Evolutionary conservation across 305 asterid species (phyloP).

Genomic region (Fraxinus xanthoxyloides): DNA sequence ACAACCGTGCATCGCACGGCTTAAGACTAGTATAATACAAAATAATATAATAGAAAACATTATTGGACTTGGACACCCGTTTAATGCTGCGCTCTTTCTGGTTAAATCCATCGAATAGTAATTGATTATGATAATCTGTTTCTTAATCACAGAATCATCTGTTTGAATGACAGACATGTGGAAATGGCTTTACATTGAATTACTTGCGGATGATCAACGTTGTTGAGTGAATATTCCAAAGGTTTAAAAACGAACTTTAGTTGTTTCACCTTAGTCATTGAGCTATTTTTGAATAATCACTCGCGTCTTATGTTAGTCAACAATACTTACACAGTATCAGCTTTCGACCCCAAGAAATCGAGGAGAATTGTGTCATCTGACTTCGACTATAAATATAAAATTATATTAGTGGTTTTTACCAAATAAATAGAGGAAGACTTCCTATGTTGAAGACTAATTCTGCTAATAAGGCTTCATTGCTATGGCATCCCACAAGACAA

Average conservation of each 20-base stretch:
- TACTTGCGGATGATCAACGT: neutral
- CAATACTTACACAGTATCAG: neutral
- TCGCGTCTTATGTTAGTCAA: neutral
- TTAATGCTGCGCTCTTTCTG: neutral
- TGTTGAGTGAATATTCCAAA: neutral
- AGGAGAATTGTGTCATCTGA: neutral
- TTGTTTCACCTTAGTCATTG: neutral
- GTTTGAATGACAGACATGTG: neutral
- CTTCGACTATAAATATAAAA: neutral
- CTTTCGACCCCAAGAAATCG: neutral
- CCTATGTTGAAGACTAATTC: neutral
- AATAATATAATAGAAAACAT: neutral
- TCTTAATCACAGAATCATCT: neutral
- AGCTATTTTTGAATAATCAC: neutral
- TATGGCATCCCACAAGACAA: neutral
- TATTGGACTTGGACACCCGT: neutral
- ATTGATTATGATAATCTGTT: neutral
- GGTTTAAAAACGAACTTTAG: neutral
- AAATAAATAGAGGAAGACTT: neutral
- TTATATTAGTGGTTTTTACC: neutral
- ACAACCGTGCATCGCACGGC: too few relatives aligned
- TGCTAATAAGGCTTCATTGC: neutral
- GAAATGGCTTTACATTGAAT: neutral
- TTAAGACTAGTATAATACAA: too few relatives aligned
- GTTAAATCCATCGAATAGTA: neutral